phyloP scores from a whole-genome alignment of 805 yeast genomes.

The Cyberlindnera sargentensis region DNA sequence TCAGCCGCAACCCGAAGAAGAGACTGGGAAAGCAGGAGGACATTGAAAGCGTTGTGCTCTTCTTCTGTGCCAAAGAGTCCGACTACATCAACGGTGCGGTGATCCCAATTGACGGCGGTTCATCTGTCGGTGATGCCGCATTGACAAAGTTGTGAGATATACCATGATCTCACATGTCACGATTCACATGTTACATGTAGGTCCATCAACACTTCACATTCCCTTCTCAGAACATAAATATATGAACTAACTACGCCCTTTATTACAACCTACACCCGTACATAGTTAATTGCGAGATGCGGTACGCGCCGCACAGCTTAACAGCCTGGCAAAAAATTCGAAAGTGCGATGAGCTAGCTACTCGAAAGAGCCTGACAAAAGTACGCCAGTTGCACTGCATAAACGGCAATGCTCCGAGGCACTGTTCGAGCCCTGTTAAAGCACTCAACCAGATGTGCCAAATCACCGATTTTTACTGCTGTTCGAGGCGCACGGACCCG shows the following conservation, averaged over 20 bases:
- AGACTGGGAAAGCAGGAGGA: slow-evolving; percentile 60
- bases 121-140: slow-evolving; percentile 32
- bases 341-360: too few relatives aligned
- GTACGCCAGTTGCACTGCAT: too few relatives aligned
- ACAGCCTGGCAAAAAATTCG: too few relatives aligned
- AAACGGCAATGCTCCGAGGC: neutral
- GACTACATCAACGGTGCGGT: slow-evolving; percentile 62
- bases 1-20: slow-evolving; percentile 47
- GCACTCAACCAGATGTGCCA: neutral
- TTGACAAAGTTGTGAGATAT: neutral
- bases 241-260: too few relatives aligned
- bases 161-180: too few relatives aligned
- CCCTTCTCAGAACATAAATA: too few relatives aligned
- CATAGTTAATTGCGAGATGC: too few relatives aligned
- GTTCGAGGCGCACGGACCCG: neutral
- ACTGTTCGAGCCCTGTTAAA: neutral
- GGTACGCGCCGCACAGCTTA: too few relatives aligned
- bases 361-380: too few relatives aligned
- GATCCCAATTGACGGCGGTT: slow-evolving; percentile 68
- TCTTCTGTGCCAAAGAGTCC: slow-evolving; percentile 49
- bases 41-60: slow-evolving; percentile 46
- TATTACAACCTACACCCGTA: too few relatives aligned
- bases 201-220: too few relatives aligned
- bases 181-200: too few relatives aligned
- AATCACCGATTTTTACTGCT: neutral